Base-by-base conservation (phyloP, 2,329 filamentous ascomycete species). In the Helicocarpus griseus region DNA sequence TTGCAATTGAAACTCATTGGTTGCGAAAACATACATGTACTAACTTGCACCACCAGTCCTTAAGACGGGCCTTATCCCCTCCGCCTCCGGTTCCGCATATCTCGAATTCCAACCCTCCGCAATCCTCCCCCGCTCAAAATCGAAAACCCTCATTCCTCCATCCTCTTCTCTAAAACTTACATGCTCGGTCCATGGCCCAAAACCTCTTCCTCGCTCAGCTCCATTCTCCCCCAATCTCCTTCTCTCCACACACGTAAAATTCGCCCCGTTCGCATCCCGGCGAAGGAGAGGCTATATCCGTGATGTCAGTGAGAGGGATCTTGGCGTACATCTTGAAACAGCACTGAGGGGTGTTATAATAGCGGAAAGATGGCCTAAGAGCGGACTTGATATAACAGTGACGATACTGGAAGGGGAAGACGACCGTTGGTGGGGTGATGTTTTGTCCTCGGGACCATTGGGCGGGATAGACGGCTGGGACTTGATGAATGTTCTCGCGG, bases 291-390 rank as follows among this genome's bases (percentile, higher is more conserved):
- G 90, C 11, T 95, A 96, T 65, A 74, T 95, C 21, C 83, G 90
- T 44, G 91, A 97, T 66, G 77, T 85, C 14, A 85, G 79, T 55
- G 93, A 98, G 72, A 81, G 90, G 48, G 93, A 98, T 65, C 77
- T 98, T 1, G 88, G 88, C 11, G 86, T 90, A 9, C 91, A 97
- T 66, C 75, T 98, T 2, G 90, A 97, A 69, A 91, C 89, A 14
- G 90, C 93, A 24, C 76, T 98, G 48, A 81, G 89, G 31, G 91
- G 91, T 1, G 87, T 89, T 6, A 83, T 97, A 48, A 91, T 97
- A 63, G 89, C 89, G 13, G 90, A 96, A 65, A 78, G 91, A 53
- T 98, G 91, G 88, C 93, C 93, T n/a, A 98, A 98, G 75, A 95
- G 89, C 66, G 90, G 89, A 41, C 84, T 95, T n/a, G 93, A 98